Evolutionary conservation across 2,329 filamentous ascomycete species (phyloP), one percentile per base, ranked within the genome.

Genomic region (Pleoardoris graminearum): DNA sequence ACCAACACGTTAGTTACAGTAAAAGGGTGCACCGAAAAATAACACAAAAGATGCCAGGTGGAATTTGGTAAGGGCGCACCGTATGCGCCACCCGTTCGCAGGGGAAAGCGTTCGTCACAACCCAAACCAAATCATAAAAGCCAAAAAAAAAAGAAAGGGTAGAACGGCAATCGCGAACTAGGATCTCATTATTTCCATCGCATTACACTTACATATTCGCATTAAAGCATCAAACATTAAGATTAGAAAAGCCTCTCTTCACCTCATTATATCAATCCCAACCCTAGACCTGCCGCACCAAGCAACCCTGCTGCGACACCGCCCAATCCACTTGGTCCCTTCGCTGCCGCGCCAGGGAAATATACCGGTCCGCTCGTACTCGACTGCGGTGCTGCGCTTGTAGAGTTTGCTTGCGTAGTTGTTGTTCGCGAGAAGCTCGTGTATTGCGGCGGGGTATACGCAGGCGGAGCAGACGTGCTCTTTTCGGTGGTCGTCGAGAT

Each of bases 61-160:
- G n/a, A n/a, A n/a, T n/a, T n/a, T n/a, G n/a, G n/a, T n/a, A n/a
- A n/a, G n/a, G n/a, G n/a, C n/a, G n/a, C n/a, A n/a, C n/a, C n/a
- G n/a, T n/a, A n/a, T n/a, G n/a, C n/a, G n/a, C n/a, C n/a, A n/a
- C n/a, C n/a, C n/a, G n/a, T n/a, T n/a, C n/a, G n/a, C n/a, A n/a
- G n/a, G n/a, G n/a, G n/a, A n/a, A n/a, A n/a, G n/a, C n/a, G n/a
- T n/a, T n/a, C n/a, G n/a, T n/a, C n/a, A n/a, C n/a, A n/a, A n/a
- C n/a, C n/a, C n/a, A n/a, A n/a, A n/a, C n/a, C 94, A 81, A 94
- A 94, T 17, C 10, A 36, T 6, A 6, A 17, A 2, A n/a, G 14
- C 14, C 8, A 17, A n/a, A 16, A n/a, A 36, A 2, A 17, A n/a
- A 6, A 3, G n/a, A 11, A 19, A 37, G 17, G 2, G 21, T 37